Evolutionary conservation across 345 rosid species (phyloP).

Genomic region (Anastatica hierochuntica): DNA sequence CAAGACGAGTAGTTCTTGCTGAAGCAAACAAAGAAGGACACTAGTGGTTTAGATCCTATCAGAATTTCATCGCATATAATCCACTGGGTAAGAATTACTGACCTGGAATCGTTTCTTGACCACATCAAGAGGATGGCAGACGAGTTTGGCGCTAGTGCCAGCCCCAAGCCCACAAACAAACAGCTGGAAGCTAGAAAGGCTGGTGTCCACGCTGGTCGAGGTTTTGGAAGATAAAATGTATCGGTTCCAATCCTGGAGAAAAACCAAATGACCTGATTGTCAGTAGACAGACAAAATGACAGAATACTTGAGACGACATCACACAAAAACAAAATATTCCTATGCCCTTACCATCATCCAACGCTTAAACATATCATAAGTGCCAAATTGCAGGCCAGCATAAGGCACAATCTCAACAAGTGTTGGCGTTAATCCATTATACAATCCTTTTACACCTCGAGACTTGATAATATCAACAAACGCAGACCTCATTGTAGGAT

Average conservation of each 20-base stretch:
- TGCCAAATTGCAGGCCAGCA: constrained; percentile 97
- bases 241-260: constrained; percentile 62
- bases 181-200: constrained; percentile 70
- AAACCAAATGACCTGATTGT: background rate
- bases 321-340: background rate
- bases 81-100: constrained; percentile 1
- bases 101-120: constrained; percentile 99
- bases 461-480: constrained; percentile 52
- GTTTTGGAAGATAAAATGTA: constrained; percentile 26
- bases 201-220: constrained; percentile 29
- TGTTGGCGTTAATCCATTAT: constrained; percentile 89
- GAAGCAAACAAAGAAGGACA: too few relatives aligned
- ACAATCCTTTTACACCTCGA: constrained; percentile 79
- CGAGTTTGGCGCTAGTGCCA: constrained; percentile 98
- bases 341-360: constrained; percentile 60
- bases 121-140: constrained; percentile 96
- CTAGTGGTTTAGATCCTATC: background rate
- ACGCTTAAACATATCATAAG: constrained; percentile 83
- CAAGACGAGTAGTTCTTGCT: background rate
- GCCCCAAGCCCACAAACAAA: constrained; percentile 82
- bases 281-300: background rate
- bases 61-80: background rate
- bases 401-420: constrained; percentile 90
- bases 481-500: constrained; percentile 96
- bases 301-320: background rate